These are phyloP conservation scores for Jamesozyma hellenica DNA, from an alignment of 805 yeast species.

Conservation along the genomic window DNA sequence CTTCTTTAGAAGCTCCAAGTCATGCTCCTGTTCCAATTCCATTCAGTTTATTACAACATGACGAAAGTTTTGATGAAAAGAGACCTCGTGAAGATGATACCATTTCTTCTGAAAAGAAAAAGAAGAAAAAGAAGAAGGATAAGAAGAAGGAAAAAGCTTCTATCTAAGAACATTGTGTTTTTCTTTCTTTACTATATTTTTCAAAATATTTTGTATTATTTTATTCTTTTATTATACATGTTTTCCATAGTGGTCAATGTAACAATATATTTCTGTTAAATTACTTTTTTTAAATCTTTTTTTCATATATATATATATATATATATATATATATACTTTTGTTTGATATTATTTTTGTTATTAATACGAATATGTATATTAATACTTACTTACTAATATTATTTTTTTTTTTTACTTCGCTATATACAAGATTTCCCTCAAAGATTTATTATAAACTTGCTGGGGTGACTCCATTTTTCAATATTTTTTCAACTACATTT, in stretches of 20 bases:
- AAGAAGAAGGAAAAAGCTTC: slow-evolving; percentile 36
- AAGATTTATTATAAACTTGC: not conserved
- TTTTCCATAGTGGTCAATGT: not conserved
- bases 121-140: slow-evolving; percentile 45
- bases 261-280: not conserved
- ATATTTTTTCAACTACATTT: slow-evolving; percentile 12
- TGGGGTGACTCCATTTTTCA: not conserved
- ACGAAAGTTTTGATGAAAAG: slow-evolving; percentile 27
- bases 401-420: not conserved
- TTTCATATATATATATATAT: not conserved
- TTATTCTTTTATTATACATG: too few relatives aligned
- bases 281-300: not conserved
- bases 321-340: too few relatives aligned
- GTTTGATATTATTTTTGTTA: too few relatives aligned
- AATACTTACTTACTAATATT: not conserved
- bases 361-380: not conserved
- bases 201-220: not conserved
- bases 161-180: not conserved
- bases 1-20: slow-evolving; percentile 23
- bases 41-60: slow-evolving; percentile 20
- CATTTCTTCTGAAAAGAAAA: slow-evolving; percentile 32
- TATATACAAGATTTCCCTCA: not conserved
- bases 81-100: slow-evolving; percentile 30
- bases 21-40: slow-evolving; percentile 36
- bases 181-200: too few relatives aligned